A percentile compares a stretch with the other conserved stretches of the same genome.
These are phyloP conservation scores for Asterochloris sp. DNA, from an alignment of 139 green algal species.

Conservation along the genomic window DNA sequence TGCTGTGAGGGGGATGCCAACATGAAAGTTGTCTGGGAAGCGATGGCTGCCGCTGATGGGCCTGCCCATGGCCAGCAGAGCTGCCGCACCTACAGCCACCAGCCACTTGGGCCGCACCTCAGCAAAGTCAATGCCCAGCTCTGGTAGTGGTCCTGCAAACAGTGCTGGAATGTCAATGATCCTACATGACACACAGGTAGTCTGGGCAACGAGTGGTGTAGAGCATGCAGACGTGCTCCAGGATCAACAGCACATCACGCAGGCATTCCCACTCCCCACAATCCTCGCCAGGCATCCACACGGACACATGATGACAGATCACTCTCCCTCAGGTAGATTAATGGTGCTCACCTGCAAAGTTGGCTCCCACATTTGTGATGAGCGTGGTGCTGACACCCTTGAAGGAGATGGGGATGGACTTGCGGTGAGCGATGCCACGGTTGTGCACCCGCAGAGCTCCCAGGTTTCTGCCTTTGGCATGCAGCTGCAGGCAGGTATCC, in stretches of 20 bases:
- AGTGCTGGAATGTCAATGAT: background rate
- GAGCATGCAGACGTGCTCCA: background rate
- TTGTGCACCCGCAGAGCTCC: background rate
- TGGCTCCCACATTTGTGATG: background rate
- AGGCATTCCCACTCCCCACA: background rate
- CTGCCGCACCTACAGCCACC: background rate
- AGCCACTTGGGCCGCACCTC: background rate
- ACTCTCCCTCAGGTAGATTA: too few species aligned
- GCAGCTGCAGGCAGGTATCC: background rate
- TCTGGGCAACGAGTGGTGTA: background rate
- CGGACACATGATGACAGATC: background rate
- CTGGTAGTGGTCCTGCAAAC: background rate
- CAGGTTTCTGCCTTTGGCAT: conserved; percentile 3
- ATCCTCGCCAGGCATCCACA: background rate
- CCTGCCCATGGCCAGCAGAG: conserved; percentile 1
- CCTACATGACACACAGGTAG: background rate
- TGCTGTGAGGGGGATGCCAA: background rate
- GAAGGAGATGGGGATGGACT: background rate
- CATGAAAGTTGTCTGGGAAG: conserved; percentile 5
- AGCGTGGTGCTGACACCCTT: background rate
- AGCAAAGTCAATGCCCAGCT: background rate
- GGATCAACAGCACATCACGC: background rate
- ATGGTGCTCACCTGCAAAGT: background rate
- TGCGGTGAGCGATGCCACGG: background rate
- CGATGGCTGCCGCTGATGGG: background rate